Evolutionary conservation across 176 grass and related monocot genomes (phyloP).

Genomic region (Calamus simplicifolius): DNA sequence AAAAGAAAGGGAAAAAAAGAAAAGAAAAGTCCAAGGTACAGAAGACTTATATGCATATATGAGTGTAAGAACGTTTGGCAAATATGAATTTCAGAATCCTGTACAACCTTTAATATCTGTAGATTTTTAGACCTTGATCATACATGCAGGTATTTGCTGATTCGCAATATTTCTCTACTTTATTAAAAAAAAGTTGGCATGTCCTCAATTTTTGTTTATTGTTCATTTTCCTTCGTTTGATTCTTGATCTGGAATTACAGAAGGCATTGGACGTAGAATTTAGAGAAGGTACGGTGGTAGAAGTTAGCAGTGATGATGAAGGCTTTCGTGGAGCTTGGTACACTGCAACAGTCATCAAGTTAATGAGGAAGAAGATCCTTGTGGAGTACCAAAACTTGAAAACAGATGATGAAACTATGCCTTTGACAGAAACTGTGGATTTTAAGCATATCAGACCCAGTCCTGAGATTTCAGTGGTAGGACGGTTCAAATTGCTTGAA

Average conservation of each 20-base stretch:
- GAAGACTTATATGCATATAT: too few relatives aligned
- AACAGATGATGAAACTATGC: constrained; percentile 40
- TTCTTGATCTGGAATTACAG: constrained; percentile 25
- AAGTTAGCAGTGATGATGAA: constrained; percentile 70
- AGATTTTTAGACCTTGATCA: too few relatives aligned
- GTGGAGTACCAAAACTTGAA: constrained; percentile 61
- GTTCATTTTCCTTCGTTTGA: too few relatives aligned
- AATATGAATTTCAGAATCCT: too few relatives aligned
- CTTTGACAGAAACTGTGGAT: constrained; percentile 51
- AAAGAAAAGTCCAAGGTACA: too few relatives aligned
- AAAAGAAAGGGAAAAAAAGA: too few relatives aligned
- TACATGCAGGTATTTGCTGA: not conserved
- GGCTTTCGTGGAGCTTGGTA: constrained; percentile 70
- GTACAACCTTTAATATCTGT: too few relatives aligned
- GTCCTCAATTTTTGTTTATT: too few relatives aligned
- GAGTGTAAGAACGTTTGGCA: too few relatives aligned
- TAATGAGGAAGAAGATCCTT: constrained; percentile 27
- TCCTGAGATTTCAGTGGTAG: constrained; percentile 15
- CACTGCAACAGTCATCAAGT: constrained; percentile 35
- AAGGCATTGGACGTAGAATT: constrained; percentile 26
- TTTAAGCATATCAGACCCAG: constrained; percentile 43
- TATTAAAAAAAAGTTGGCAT: too few relatives aligned
- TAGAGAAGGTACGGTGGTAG: constrained; percentile 32
- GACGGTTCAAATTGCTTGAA: constrained; percentile 49
- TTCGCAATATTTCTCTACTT: not conserved